phyloP scores from a whole-genome alignment of 1,284 basidiomycete species.

The Microbotryum violaceum region DNA sequence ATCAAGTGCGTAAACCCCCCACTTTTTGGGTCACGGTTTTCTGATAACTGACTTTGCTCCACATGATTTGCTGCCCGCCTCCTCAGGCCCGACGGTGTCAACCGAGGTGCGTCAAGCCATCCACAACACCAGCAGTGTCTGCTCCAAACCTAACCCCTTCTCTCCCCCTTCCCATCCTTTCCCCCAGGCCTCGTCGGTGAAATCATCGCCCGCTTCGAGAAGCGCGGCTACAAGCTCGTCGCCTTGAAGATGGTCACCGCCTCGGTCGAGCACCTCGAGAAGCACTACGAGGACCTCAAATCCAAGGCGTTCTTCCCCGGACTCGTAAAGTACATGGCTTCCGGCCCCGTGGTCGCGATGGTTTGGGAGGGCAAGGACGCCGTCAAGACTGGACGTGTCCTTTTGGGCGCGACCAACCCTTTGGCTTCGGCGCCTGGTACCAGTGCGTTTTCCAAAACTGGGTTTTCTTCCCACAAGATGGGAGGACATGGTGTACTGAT shows the following conservation, averaged over 20 bases:
- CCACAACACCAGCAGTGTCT: background rate
- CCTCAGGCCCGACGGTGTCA: constrained; percentile 86
- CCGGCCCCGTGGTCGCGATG: constrained; percentile 85
- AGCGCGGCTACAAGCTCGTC: constrained; percentile 87
- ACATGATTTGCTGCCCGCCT: constrained; percentile 7
- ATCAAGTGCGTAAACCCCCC: constrained; percentile 41
- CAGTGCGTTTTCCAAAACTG: constrained; percentile 31
- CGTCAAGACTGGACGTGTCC: constrained; percentile 64
- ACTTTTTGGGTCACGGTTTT: background rate
- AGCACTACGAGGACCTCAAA: constrained; percentile 89
- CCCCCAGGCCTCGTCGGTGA: constrained; percentile 70
- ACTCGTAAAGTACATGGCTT: constrained; percentile 68
- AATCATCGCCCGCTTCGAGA: constrained; percentile 67
- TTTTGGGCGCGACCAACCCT: constrained; percentile 95
- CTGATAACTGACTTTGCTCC: constrained; percentile 8
- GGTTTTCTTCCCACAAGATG: constrained; percentile 3
- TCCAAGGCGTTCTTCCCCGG: constrained; percentile 88
- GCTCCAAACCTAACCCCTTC: background rate
- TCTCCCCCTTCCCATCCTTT: background rate
- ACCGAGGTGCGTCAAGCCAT: constrained; percentile 49
- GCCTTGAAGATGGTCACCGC: constrained; percentile 51
- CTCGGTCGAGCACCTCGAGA: constrained; percentile 64
- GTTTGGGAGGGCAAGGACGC: constrained; percentile 86
- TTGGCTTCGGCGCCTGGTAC: constrained; percentile 75
- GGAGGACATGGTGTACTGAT: background rate